Conservation (phyloP, 768 basidiomycete species). For the Suillus americanus region DNA sequence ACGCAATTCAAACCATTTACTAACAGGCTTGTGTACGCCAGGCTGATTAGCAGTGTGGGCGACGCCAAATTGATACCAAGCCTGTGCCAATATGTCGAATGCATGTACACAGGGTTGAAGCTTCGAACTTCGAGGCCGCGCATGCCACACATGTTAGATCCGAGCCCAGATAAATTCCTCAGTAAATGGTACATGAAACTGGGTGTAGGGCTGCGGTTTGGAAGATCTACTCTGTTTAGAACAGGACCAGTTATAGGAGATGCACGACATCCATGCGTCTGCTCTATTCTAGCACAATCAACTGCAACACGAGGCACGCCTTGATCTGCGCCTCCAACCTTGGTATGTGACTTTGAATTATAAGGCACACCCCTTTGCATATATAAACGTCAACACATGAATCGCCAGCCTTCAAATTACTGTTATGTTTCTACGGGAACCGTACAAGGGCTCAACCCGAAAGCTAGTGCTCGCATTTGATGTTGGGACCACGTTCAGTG, state of each 20-base stretch:
- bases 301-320: neutral
- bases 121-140: neutral
- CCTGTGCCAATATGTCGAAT: no score
- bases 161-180: neutral
- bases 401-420: neutral
- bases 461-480: constrained; percentile 45
- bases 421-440: constrained; percentile 24
- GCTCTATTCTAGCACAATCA: neutral
- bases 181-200: neutral
- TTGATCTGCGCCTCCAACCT: neutral
- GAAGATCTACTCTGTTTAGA: neutral
- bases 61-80: no score
- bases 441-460: constrained; percentile 35
- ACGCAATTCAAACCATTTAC: no score
- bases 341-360: neutral
- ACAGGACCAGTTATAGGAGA: neutral
- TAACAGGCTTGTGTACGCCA: no score
- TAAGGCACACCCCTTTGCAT: neutral
- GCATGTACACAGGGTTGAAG: no score
- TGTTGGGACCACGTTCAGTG: constrained; percentile 44
- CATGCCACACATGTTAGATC: neutral
- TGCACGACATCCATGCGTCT: neutral
- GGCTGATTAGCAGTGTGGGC: no score
- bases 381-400: neutral
- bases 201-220: neutral